These are phyloP conservation scores for Fusarium circinatum DNA, from an alignment of 2,329 filamentous ascomycete genomes.

Conservation along the genomic window DNA sequence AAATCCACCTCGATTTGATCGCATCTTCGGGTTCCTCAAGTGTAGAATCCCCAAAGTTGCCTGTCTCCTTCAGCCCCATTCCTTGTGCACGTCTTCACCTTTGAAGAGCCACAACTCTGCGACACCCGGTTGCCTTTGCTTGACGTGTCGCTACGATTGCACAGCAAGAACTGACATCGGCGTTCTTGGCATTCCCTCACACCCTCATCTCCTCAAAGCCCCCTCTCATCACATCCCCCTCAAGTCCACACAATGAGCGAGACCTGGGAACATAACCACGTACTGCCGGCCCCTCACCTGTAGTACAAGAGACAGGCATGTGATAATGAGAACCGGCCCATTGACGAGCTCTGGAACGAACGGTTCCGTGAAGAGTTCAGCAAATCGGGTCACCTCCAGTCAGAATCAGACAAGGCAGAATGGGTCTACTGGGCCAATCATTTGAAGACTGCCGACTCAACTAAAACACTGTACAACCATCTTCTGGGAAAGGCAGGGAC, in stretches of 20 bases:
- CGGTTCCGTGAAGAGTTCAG: neutral
- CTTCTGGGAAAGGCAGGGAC: neutral
- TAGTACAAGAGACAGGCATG: neutral
- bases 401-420: neutral
- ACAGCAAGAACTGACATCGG: no score
- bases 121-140: no score
- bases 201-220: neutral
- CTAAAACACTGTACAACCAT: neutral
- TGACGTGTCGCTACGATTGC: no score
- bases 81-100: neutral
- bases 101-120: neutral
- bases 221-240: neutral
- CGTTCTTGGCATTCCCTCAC: neutral
- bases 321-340: neutral
- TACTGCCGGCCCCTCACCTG: neutral
- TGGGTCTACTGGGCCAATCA: neutral
- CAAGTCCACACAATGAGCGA: neutral
- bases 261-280: neutral
- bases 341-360: fast-evolving
- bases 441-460: neutral
- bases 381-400: neutral
- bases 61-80: no score
- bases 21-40: no score
- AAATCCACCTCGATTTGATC: fast-evolving
- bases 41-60: no score